Evolutionary conservation across 2,329 filamentous ascomycete species (phyloP).

Genomic region (Grosmannia clavigera): DNA sequence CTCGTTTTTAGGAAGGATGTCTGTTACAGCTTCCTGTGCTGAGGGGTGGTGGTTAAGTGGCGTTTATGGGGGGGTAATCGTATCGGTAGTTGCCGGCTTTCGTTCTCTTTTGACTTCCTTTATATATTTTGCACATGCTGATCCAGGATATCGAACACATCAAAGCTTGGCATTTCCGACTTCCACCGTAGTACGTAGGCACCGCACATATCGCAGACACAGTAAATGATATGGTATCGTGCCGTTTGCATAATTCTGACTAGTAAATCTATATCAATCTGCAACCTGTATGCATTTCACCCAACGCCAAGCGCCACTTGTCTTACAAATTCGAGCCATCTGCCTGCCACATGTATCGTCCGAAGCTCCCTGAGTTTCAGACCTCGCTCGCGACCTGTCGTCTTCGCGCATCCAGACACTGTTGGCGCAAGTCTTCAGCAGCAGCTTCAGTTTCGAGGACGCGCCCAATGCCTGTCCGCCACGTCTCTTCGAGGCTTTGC

Average conservation of each 20-base stretch:
- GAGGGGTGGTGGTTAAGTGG: background rate
- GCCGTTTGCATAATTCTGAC: background rate
- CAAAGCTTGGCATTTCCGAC: background rate
- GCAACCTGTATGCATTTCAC: too few species aligned
- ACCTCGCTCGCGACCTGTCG: slow-evolving; percentile 12
- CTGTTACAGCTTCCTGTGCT: background rate
- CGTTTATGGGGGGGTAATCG: background rate
- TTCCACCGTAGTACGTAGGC: background rate
- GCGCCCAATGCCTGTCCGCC: slow-evolving; percentile 65
- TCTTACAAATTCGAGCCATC: background rate
- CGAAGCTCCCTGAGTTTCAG: background rate
- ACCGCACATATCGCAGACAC: too few species aligned
- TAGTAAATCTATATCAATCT: too few species aligned
- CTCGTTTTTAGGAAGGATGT: background rate
- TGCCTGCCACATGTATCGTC: background rate
- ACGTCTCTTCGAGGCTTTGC: slow-evolving; percentile 54
- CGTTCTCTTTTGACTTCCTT: background rate
- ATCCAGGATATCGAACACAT: background rate
- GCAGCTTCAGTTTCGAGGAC: slow-evolving; percentile 82
- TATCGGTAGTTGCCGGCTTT: background rate
- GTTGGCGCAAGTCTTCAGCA: slow-evolving; percentile 55
- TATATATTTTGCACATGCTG: background rate
- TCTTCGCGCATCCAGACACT: slow-evolving; percentile 54
- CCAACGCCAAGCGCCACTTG: background rate
- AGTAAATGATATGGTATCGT: background rate